A percentile compares a stretch with the other conserved stretches of the same genome.
Evolutionary conservation across 208 protist genomes (phyloP).

Genomic region (Strigomonas galati): DNA sequence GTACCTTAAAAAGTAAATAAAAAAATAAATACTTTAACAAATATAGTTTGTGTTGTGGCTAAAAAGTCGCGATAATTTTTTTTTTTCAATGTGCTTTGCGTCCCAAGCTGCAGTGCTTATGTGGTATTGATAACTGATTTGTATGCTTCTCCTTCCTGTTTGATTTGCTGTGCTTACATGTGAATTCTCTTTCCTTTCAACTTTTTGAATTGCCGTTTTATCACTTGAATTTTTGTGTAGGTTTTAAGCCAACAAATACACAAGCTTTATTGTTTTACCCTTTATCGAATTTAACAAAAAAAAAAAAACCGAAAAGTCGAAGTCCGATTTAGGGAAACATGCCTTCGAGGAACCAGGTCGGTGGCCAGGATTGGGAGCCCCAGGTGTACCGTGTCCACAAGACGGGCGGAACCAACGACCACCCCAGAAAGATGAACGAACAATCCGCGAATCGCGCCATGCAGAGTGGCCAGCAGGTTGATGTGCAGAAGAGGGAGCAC

Average conservation of each 20-base stretch:
- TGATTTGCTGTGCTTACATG: neutral
- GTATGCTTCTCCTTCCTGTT: conserved; percentile 10
- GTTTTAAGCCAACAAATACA: no score
- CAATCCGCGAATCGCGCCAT: conserved; percentile 69
- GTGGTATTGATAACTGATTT: no score
- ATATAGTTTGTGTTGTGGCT: neutral
- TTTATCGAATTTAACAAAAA: conserved; percentile 1
- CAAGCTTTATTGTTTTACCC: conserved; percentile 2
- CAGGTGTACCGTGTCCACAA: conserved; percentile 83
- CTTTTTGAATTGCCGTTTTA: neutral
- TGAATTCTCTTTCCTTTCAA: conserved; percentile 17
- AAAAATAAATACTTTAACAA: conserved; percentile 3
- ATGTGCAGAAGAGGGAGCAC: conserved; percentile 68
- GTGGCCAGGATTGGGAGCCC: conserved; percentile 86
- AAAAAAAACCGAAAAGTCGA: no score
- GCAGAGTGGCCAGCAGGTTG: conserved; percentile 64
- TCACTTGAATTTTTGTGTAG: conserved; percentile 1
- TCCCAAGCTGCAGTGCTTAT: neutral
- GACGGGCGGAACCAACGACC: conserved; percentile 17
- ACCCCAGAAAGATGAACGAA: conserved; percentile 53
- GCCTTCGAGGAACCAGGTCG: conserved; percentile 41
- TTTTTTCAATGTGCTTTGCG: conserved; percentile 2
- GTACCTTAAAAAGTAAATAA: conserved; percentile 4
- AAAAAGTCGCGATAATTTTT: no score
- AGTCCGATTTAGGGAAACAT: no score